These are phyloP conservation scores for Lentinula guzmanii DNA, from an alignment of 768 basidiomycete genomes.

Conservation along the genomic window DNA sequence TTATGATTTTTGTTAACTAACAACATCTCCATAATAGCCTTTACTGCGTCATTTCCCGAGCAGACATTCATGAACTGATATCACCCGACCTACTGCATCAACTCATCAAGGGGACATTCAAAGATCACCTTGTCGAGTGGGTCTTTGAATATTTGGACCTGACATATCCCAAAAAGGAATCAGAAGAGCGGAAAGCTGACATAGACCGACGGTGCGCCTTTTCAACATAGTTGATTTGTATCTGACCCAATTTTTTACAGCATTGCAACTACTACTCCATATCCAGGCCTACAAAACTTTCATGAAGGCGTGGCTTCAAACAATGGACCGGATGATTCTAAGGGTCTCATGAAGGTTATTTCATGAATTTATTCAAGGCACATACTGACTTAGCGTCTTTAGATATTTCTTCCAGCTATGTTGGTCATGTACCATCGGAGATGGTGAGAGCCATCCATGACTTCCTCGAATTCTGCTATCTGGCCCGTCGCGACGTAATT, in stretches of 20 bases:
- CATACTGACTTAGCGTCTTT: neutral
- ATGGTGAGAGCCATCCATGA: constrained; percentile 16
- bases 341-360: constrained; percentile 17
- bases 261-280: constrained; percentile 5
- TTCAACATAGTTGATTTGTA: too few relatives aligned
- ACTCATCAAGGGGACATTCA: constrained; percentile 35
- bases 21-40: constrained; percentile 4
- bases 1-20: neutral
- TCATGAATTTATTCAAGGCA: neutral
- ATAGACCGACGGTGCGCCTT: constrained; percentile 24
- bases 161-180: constrained; percentile 11
- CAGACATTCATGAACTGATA: constrained; percentile 12
- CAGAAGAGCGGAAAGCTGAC: constrained; percentile 21
- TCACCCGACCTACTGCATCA: constrained; percentile 26
- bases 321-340: constrained; percentile 18
- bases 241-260: too few relatives aligned
- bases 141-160: constrained; percentile 21
- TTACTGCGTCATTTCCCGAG: constrained; percentile 13
- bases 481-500: constrained; percentile 3
- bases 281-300: constrained; percentile 10
- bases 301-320: constrained; percentile 13
- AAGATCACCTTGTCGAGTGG: constrained; percentile 34
- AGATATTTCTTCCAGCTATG: constrained; percentile 19
- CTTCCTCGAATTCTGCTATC: constrained; percentile 18
- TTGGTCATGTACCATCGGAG: constrained; percentile 13